Evolutionary conservation across 331 rosid genomes (phyloP), one percentile per base, ranked within the genome.

Genomic region (Dryas integrifolia): DNA sequence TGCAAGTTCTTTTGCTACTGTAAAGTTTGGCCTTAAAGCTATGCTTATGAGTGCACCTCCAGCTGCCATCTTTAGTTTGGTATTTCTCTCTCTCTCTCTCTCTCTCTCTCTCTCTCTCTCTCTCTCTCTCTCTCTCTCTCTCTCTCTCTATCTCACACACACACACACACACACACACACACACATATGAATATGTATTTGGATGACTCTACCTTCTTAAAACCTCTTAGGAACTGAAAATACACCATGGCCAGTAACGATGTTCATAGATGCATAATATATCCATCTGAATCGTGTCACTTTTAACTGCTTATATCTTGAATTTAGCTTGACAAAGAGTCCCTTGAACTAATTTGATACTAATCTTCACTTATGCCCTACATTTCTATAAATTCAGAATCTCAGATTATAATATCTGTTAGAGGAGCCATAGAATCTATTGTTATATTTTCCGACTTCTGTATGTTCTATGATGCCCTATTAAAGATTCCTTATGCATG

Each of bases 31-130:
- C 16, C 91, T 95, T 52, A 86, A 85, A 79, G 87, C 88, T 65
- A 76, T 86, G 72, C 88, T 91, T 64, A 86, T 86, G 97, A 86
- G 76, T 72, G 69, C 88, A 59, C 96, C 97, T 73, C 82, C 85
- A 55, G 67, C 24, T 57, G 72, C 84, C 55, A 69, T 85, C 80
- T 79, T 86, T 69, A 58, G 35, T 52, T 61, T 85, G 98, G 98
- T 95, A 84, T 68, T 62, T 78, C 80, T 72, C 79, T 68, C 69
- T 74, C 76, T 46, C 62, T 60, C 76, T 39, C 66, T 48, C 21
- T 38, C 26, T 67, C 56, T 63, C 46, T 35, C 24, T 21, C 58
- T 35, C 9, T 14, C 3, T 3, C 14, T 50, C 49, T 6, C n/a
- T 70, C 24, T 21, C 24, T 21, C 24, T 21, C 24, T 21, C 24